Evolutionary conservation across 768 basidiomycete species (phyloP).

Genomic region (Lactarius akahatsu): DNA sequence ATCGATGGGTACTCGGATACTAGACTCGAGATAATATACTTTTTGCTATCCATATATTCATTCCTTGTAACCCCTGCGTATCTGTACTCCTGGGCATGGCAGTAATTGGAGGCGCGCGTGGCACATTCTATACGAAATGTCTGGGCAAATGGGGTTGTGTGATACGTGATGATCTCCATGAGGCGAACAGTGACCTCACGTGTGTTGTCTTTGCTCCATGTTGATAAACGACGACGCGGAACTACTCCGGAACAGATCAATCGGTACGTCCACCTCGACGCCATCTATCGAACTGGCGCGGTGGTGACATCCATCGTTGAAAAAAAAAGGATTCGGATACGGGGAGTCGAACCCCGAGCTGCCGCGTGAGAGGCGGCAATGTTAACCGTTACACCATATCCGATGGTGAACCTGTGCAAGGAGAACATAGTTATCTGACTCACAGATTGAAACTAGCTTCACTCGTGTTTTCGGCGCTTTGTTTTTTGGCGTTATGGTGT

Average conservation of each 20-base stretch:
- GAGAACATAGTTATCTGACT: neutral
- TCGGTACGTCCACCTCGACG: no score
- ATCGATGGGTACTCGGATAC: neutral
- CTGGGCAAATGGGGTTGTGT: neutral
- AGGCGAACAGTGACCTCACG: neutral
- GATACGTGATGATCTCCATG: neutral
- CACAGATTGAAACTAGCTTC: neutral
- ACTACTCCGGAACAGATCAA: neutral
- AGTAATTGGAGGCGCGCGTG: neutral
- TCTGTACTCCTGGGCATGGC: slow-evolving; percentile 1
- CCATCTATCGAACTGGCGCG: no score
- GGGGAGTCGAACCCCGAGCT: slow-evolving; percentile 46
- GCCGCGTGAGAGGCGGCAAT: slow-evolving; percentile 43
- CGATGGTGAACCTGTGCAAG: slow-evolving; percentile 8
- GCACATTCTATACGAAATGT: neutral
- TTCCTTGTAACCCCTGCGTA: slow-evolving; percentile 9
- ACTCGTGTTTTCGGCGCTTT: no score
- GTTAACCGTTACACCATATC: slow-evolving; percentile 43
- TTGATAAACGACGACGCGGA: neutral
- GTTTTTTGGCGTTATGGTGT: no score
- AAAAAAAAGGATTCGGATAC: slow-evolving; percentile 36
- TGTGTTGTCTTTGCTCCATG: neutral
- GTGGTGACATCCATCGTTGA: no score
- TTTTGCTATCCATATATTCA: slow-evolving; percentile 15
- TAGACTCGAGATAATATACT: slow-evolving; percentile 20